phyloP scores from a whole-genome alignment of 352 stramenopile species.

The Poterioochromonas sp. region DNA sequence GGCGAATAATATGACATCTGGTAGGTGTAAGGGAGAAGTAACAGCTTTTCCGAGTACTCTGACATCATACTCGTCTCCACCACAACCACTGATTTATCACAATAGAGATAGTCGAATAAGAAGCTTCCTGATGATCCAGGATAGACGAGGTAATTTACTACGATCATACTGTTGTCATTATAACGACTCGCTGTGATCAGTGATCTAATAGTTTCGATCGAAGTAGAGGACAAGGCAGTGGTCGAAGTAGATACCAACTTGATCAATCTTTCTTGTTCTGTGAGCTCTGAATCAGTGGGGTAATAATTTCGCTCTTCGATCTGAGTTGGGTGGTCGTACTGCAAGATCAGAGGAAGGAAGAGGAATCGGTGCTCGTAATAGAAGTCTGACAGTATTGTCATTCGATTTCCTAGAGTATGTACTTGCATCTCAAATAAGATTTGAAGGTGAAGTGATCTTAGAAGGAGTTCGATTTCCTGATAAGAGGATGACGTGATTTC shows the following conservation, averaged over 20 bases:
- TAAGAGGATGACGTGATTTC: neutral
- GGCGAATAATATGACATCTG: conserved; percentile 53
- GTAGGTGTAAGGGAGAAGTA: conserved; percentile 59
- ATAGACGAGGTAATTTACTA: conserved; percentile 62
- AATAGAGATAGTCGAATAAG: conserved; percentile 62
- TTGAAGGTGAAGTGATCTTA: neutral
- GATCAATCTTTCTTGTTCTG: too few species aligned
- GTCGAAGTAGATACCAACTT: too few species aligned
- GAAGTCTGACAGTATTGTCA: too few species aligned
- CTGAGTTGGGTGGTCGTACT: too few species aligned
- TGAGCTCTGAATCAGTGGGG: too few species aligned
- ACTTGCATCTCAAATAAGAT: neutral
- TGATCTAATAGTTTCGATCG: neutral
- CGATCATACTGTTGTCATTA: too few species aligned
- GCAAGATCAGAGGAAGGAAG: too few species aligned
- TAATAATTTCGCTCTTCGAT: too few species aligned
- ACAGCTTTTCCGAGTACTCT: conserved; percentile 59
- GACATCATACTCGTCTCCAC: conserved; percentile 33
- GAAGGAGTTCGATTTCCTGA: neutral
- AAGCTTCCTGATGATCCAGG: conserved; percentile 58
- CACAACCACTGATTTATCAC: conserved; percentile 50
- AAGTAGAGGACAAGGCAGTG: neutral
- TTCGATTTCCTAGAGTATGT: neutral
- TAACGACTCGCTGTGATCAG: too few species aligned
- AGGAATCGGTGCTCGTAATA: too few species aligned